Base-by-base conservation (phyloP, 148 eudicot genomes). In the Rhododendron williamsianum region DNA sequence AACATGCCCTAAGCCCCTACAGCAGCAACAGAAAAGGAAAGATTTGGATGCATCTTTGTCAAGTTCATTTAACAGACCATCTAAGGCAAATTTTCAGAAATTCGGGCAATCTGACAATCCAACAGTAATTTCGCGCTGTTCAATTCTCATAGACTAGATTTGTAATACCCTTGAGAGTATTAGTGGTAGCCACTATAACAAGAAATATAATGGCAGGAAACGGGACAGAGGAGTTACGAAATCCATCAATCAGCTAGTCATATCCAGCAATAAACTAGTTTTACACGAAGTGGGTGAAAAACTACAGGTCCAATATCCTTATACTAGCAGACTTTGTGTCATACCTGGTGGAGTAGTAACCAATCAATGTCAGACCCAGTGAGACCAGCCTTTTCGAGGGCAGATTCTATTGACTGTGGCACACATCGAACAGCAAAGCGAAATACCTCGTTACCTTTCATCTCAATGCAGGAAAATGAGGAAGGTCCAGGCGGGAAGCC, bases 401-500 rank as follows among this genome's bases (percentile, higher is more conserved):
- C 92, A 74, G 85, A 85, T 86, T 94, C 95, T 54, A 96, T 90
- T 10, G 98, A 92, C 74, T 91, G 93, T 0, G 99, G 99, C 78
- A 96, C 98, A 81, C 89, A 88, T 80, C 92, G 92, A 89, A 82
- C 91, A 76, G 98, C 99, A 87, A 97, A 95, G 43, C 94, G 92
- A 86, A 95, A 97, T 67, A 97, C 98, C 91, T 97, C 98, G 54
- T 92, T 92, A n/a, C 99, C 99, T 73, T 94, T 94, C 99, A 97
- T 97, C 60, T 92, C 90, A 80, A 97, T 92, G 86, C 84, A 86
- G 3, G 99, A 95, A 89, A 90, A 97, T 36, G 92, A 86, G 30
- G 91, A 72, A 35, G 76, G 88, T 74, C 56, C 88, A 3, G 96
- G 94, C 6, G 97, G 93, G 81, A 93, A 91, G 35, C 92, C 96